phyloP scores from a whole-genome alignment of 345 rosid genomes.

The Euphorbia lathyris region DNA sequence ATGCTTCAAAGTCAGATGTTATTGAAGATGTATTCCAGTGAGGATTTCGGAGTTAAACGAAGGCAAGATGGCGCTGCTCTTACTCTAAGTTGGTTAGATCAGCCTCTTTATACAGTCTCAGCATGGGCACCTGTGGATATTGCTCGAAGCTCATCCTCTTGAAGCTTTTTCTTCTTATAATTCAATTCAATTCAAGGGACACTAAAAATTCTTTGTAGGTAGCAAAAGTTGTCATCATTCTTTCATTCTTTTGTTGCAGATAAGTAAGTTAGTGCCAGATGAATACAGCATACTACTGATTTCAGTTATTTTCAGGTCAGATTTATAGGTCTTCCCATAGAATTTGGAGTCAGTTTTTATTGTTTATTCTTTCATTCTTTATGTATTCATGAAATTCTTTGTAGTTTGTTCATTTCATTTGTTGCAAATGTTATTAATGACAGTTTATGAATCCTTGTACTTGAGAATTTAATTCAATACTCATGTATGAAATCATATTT shows the following conservation, averaged over 20 bases:
- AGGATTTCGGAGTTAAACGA: slow-evolving; percentile 41
- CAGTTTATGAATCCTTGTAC: slow-evolving; percentile 5
- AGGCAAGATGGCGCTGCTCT: slow-evolving; percentile 48
- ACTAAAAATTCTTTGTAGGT: slow-evolving; percentile 51
- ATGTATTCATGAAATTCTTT: slow-evolving; percentile 34
- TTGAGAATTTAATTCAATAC: no score
- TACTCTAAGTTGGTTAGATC: slow-evolving; percentile 75
- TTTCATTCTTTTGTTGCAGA: slow-evolving; percentile 63
- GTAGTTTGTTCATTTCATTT: slow-evolving; percentile 12
- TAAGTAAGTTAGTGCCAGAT: slow-evolving; percentile 33
- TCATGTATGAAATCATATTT: no score
- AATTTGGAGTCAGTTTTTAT: slow-evolving; percentile 22
- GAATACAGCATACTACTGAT: slow-evolving; percentile 23
- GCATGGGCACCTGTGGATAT: slow-evolving; percentile 67
- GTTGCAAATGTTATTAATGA: background rate
- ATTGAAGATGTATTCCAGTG: slow-evolving; percentile 71
- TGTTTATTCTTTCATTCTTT: slow-evolving; percentile 42
- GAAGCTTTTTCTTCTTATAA: slow-evolving; percentile 32
- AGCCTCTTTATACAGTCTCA: slow-evolving; percentile 82
- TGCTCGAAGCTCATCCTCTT: slow-evolving; percentile 58
- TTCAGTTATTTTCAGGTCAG: slow-evolving; percentile 25
- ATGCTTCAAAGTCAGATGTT: slow-evolving; percentile 77
- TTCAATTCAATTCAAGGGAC: slow-evolving; percentile 28
- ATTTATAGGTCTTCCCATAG: slow-evolving; percentile 24
- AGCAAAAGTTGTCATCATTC: slow-evolving; percentile 39